These are phyloP conservation scores for Erythrophleum ivorense DNA, from an alignment of 331 rosid species.

Conservation along the genomic window DNA sequence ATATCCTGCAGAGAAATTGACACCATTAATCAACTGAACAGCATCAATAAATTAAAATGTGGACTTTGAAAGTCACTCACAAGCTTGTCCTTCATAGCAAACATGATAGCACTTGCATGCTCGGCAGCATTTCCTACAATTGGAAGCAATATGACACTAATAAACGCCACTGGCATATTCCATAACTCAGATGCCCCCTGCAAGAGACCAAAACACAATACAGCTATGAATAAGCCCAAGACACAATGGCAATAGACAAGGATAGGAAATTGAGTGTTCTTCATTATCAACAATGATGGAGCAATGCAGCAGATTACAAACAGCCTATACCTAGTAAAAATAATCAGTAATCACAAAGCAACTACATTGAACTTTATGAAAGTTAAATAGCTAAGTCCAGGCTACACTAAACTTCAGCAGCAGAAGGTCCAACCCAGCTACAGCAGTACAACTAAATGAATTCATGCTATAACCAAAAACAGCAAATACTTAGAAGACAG, in stretches of 20 bases:
- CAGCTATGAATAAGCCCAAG: background rate
- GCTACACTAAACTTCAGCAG: background rate
- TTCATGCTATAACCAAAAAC: background rate
- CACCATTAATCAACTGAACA: slow-evolving; percentile 19
- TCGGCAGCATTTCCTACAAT: slow-evolving; percentile 47
- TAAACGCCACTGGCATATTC: slow-evolving; percentile 64
- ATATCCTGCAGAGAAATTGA: slow-evolving; percentile 53
- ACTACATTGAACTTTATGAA: background rate
- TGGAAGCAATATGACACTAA: slow-evolving; percentile 71
- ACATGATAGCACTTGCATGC: slow-evolving; percentile 73
- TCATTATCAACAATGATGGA: slow-evolving; percentile 43
- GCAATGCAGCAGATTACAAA: background rate
- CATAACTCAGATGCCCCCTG: slow-evolving; percentile 40
- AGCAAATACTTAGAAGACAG: background rate
- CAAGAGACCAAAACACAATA: background rate
- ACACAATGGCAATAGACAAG: background rate
- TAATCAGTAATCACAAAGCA: background rate
- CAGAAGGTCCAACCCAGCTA: background rate
- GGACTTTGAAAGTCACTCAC: slow-evolving; percentile 44
- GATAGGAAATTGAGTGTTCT: background rate
- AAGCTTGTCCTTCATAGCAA: slow-evolving; percentile 76
- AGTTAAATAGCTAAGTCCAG: background rate
- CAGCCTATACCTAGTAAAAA: too few relatives aligned
- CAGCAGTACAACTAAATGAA: background rate
- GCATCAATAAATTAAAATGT: background rate